Evolutionary conservation across 169 alveolate genomes (phyloP).

Genomic region (Amoebophrya sp.): DNA sequence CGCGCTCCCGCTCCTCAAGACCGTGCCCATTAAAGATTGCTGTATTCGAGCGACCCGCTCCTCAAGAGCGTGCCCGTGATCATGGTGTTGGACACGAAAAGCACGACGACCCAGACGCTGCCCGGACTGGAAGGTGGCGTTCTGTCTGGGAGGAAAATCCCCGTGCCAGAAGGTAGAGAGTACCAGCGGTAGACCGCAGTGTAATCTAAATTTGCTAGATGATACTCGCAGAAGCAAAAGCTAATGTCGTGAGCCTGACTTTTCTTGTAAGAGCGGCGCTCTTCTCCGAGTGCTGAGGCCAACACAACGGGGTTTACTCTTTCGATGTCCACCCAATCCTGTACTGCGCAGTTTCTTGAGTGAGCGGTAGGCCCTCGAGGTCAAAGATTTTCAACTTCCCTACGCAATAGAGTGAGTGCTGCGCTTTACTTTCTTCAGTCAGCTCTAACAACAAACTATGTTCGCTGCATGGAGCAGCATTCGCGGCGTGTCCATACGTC

Average conservation of each 20-base stretch:
- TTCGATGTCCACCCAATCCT: not conserved
- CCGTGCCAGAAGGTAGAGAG: not conserved
- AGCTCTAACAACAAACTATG: too few relatives aligned
- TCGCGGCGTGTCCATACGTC: too few relatives aligned
- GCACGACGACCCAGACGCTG: not conserved
- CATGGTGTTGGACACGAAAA: not conserved
- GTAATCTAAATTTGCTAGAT: not conserved
- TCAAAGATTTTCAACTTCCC: not conserved
- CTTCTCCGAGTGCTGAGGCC: not conserved
- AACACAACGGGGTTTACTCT: constrained; percentile 1
- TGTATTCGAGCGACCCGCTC: too few relatives aligned
- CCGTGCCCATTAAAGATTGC: too few relatives aligned
- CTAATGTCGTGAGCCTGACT: not conserved
- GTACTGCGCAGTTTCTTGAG: too few relatives aligned
- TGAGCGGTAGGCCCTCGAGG: not conserved
- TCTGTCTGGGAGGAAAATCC: not conserved
- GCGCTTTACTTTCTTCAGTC: too few relatives aligned
- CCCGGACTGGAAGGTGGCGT: too few relatives aligned
- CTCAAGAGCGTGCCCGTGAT: too few relatives aligned
- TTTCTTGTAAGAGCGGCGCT: not conserved
- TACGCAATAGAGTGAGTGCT: too few relatives aligned
- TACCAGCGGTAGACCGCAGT: not conserved
- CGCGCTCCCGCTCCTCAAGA: too few relatives aligned
- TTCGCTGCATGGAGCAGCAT: too few relatives aligned
- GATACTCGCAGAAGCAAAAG: not conserved